Evolutionary conservation across 306 rosid genomes (phyloP).

Genomic region (Quercus dentata): DNA sequence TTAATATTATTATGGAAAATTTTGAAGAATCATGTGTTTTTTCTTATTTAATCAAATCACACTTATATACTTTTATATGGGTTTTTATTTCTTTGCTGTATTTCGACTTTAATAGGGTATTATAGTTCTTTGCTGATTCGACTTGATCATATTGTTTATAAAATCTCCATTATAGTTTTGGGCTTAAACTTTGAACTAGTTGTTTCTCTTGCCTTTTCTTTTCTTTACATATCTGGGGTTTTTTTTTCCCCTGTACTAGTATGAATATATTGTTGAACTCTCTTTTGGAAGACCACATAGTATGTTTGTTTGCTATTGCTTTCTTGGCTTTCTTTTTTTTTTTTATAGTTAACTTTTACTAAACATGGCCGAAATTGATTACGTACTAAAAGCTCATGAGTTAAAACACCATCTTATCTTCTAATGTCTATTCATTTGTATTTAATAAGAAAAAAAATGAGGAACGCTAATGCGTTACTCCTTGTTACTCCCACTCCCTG

Average conservation of each 20-base stretch:
- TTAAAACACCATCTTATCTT: not conserved
- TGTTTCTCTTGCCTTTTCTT: not conserved
- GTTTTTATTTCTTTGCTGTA: not conserved
- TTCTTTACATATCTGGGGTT: not conserved
- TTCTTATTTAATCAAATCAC: not conserved
- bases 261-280: not conserved
- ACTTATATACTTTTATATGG: not conserved
- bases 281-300: not conserved
- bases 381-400: not conserved
- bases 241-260: not conserved
- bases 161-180: not conserved
- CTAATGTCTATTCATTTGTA: not conserved
- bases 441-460: not conserved
- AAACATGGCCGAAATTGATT: not conserved
- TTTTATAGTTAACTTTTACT: not conserved
- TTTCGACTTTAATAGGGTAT: not conserved
- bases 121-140: not conserved
- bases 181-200: not conserved
- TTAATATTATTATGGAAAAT: not conserved
- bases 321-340: not conserved
- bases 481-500: not conserved
- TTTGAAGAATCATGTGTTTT: not conserved
- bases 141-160: not conserved
- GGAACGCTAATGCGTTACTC: not conserved
- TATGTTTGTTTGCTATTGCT: not conserved